Evolutionary conservation across 441 rosid genomes (phyloP), one percentile per base, ranked within the genome.

Genomic region (Hypseocharis bilobata): DNA sequence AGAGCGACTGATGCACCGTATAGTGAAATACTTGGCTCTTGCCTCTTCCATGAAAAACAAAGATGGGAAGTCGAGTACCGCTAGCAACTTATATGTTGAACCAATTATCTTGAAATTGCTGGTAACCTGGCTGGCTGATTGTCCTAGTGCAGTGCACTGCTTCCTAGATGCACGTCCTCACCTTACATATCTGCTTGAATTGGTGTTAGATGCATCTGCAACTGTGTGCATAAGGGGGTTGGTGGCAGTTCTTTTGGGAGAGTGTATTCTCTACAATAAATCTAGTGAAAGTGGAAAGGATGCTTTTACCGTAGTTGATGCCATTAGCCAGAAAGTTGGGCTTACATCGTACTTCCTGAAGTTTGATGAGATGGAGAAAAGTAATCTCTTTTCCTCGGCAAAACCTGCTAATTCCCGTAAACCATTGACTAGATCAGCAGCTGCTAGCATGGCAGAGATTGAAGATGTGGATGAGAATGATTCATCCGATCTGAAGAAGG

Each of bases 121-220:
- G 44, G 89, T 94, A 58, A 86, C 84, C 66, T 94, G 99, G 99
- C 81, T 89, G 32, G 87, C 82, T 55, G 84, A 84, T 65, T 91
- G 85, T 72, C 92, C 99, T 14, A 73, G 65, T 76, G 97, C 96
- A 64, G 94, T 91, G 65, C 85, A 85, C 59, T 86, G 92, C 83
- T 89, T 94, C 83, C 73, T 94, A 58, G 96, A 87, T 81, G 84
- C 95, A 59, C 94, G 88, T 45, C 96, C 87, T 66, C 96, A 94
- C 80, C 75, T 86, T 25, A 87, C 94, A 0, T 91, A 76, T 78
- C 77, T 91, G 42, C 92, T 91, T 28, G 97, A 88, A 74, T 66
- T 94, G 76, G 89, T 88, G 66, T 81, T 91, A 65, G 81, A 75
- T 73, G 78, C 85, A 76, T 80, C 89, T 20, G 80, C 83, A 59